phyloP scores from a whole-genome alignment of 1,139 yeast genomes.

The Candida tunisiensis region DNA sequence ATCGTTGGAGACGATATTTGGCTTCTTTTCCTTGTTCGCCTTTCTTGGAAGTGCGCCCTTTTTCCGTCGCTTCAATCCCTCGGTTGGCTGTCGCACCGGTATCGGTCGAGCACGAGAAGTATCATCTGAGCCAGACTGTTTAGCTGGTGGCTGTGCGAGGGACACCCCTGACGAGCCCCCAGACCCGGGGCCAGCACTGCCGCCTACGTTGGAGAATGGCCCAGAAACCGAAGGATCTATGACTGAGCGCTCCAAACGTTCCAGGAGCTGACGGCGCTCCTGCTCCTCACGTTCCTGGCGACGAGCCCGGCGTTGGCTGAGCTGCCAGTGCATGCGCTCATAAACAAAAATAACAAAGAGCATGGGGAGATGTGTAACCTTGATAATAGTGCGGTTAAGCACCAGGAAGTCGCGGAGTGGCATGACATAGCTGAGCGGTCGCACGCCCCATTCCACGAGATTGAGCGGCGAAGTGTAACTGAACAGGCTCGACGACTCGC shows the following conservation, averaged over 20 bases:
- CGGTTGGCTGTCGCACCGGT: too few species aligned
- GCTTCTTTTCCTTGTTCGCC: too few species aligned
- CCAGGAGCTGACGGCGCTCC: neutral
- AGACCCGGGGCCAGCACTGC: neutral
- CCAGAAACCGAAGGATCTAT: too few species aligned
- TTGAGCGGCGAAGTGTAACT: slow-evolving; percentile 23
- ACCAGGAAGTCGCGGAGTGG: slow-evolving; percentile 18
- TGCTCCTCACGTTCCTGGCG: neutral
- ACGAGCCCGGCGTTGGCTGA: neutral
- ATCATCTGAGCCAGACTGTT: too few species aligned
- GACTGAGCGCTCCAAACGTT: neutral
- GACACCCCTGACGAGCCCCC: neutral
- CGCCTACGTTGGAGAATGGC: too few species aligned
- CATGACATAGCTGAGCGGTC: slow-evolving; percentile 17
- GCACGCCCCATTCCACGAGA: slow-evolving; percentile 16
- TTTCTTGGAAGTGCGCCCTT: too few species aligned
- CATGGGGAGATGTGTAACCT: slow-evolving; percentile 22
- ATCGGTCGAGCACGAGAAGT: neutral
- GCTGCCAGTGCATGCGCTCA: slow-evolving; percentile 13
- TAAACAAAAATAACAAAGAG: slow-evolving; percentile 18
- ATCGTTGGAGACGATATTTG: slow-evolving; percentile 1
- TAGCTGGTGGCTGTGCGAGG: too few species aligned
- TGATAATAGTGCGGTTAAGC: slow-evolving; percentile 19
- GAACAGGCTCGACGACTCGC: slow-evolving; percentile 22
- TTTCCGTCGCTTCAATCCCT: too few species aligned